A percentile compares a stretch with the other conserved stretches of the same genome.
Conservation (phyloP, 768 basidiomycete genomes). For the Hypsizygus marmoreus region DNA sequence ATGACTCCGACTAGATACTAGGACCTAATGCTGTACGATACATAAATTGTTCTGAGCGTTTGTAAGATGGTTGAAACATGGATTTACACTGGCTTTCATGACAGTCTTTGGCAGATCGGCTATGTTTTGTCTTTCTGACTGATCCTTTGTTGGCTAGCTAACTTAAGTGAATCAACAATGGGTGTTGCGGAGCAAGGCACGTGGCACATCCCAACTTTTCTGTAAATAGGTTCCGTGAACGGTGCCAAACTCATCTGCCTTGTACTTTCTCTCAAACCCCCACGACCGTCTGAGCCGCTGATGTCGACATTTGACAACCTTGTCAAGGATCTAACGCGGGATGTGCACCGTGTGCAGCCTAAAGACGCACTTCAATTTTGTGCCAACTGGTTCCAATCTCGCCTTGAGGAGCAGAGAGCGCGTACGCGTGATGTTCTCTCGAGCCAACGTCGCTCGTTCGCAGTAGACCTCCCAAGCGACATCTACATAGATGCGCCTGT, state of each 20-base stretch:
- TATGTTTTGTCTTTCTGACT: conserved; percentile 15
- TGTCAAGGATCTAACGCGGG: conserved; percentile 83
- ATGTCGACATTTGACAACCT: conserved; percentile 84
- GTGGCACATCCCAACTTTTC: conserved; percentile 11
- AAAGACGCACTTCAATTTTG: conserved; percentile 91
- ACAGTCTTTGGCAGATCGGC: background rate
- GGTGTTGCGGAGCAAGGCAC: conserved; percentile 15
- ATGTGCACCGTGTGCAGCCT: conserved; percentile 83
- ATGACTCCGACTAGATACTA: conserved; percentile 53
- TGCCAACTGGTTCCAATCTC: conserved; percentile 91
- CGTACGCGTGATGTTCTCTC: conserved; percentile 68
- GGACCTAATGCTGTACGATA: conserved; percentile 22
- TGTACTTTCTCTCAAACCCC: conserved; percentile 2
- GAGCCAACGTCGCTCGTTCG: conserved; percentile 50
- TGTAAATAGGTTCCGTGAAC: conserved; percentile 4
- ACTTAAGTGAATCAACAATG: conserved; percentile 10
- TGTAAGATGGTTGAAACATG: too few species aligned
- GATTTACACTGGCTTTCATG: conserved; percentile 1
- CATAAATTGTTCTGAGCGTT: background rate
- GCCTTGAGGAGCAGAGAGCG: conserved; percentile 82
- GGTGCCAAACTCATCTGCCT: conserved; percentile 21
- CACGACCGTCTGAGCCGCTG: background rate
- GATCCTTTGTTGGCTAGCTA: background rate
- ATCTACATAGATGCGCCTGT: conserved; percentile 59
- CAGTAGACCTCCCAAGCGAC: conserved; percentile 55